Conservation (phyloP, 2,329 filamentous ascomycete genomes). For the Cercospora zeina region DNA sequence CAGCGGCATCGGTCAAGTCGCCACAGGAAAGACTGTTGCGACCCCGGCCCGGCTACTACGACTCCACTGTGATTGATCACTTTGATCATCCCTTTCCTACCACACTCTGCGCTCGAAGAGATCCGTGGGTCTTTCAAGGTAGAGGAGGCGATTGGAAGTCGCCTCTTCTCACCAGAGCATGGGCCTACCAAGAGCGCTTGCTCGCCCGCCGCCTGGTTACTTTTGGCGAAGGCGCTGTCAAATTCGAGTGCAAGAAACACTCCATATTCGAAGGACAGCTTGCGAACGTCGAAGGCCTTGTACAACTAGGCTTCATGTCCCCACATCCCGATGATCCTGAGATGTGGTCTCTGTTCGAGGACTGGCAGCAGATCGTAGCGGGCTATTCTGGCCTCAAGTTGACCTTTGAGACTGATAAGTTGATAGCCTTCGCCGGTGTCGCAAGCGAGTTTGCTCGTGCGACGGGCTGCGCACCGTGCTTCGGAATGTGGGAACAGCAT, state of each 20-base stretch:
- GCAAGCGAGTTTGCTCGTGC: not conserved
- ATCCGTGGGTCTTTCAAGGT: not conserved
- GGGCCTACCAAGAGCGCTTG: not conserved
- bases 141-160: not conserved
- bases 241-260: not conserved
- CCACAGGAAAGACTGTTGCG: not conserved
- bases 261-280: not conserved
- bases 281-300: not conserved
- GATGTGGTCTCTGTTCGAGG: constrained; percentile 1
- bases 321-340: not conserved
- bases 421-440: constrained; percentile 4
- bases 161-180: not conserved
- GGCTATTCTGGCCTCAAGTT: not conserved
- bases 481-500: not conserved
- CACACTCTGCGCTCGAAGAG: not conserved
- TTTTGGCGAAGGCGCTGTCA: not conserved
- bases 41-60: not conserved
- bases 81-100: not conserved
- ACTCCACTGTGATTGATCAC: not conserved
- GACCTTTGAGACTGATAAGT: constrained; percentile 2
- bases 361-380: constrained; percentile 1
- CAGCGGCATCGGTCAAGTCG: not conserved
- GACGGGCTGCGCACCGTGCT: not conserved
- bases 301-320: not conserved
- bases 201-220: not conserved